Evolutionary conservation across 176 grass and related monocot genomes (phyloP).

Genomic region (Oryza officinalis): DNA sequence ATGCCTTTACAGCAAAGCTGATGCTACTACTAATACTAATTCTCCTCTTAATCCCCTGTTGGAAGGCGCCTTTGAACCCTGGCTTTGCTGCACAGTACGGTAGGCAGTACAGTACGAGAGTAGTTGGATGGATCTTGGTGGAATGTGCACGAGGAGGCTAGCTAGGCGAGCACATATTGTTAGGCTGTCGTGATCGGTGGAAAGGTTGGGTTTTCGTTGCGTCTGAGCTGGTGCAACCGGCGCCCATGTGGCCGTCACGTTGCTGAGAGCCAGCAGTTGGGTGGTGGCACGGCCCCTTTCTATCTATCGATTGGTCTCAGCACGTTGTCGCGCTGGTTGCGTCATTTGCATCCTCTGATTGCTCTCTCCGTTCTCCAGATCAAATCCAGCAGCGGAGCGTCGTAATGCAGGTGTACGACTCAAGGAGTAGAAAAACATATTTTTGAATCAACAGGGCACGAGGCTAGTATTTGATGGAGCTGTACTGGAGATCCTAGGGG

Average conservation of each 20-base stretch:
- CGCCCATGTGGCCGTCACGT: slow-evolving; percentile 39
- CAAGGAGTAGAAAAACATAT: background rate
- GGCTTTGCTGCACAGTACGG: background rate
- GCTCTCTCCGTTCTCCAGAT: background rate
- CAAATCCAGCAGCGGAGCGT: background rate
- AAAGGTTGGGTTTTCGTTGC: slow-evolving; percentile 1
- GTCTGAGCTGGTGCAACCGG: slow-evolving; percentile 20
- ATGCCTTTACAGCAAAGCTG: background rate
- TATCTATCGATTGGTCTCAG: background rate
- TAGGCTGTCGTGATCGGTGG: background rate
- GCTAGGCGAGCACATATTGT: background rate
- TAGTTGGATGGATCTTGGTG: background rate
- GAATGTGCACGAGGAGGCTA: background rate
- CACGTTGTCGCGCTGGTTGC: slow-evolving; percentile 18
- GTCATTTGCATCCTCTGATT: background rate
- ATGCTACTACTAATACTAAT: too few species aligned
- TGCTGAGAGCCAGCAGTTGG: background rate
- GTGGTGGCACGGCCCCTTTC: background rate
- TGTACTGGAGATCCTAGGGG: background rate
- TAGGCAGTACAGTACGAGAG: background rate
- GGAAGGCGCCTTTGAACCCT: background rate
- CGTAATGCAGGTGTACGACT: background rate
- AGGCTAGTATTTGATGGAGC: background rate
- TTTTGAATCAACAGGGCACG: background rate
- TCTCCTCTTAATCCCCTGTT: too few species aligned